Evolutionary conservation across 192 early-diverging fungal genomes (phyloP), one percentile per base, ranked within the genome.

Genomic region (Rhizophagus sp.): DNA sequence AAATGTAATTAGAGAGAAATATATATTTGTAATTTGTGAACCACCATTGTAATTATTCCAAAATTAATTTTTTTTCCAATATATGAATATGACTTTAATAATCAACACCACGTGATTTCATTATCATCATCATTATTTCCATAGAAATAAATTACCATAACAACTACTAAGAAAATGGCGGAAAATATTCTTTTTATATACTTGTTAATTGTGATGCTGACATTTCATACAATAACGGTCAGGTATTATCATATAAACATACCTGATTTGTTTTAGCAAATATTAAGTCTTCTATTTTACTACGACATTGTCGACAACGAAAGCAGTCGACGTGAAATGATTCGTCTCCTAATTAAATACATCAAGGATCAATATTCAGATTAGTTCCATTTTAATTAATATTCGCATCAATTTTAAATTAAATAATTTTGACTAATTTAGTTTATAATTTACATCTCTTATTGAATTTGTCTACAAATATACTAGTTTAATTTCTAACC

Each of bases 301-400:
- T 85, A 50, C 90, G 87, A 79, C 94, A 95, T 72, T 88, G 89
- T 17, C 90, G 86, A 85, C 94, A 95, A 24, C 92, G 84, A 83
- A 95, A 95, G 75, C 94, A 95, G 71, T 93, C 93, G 5, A 90
- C 90, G 69, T 95, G 94, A 78, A 94, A 95, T 34, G 94, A 90
- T 36, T 92, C 93, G 62, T 93, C 91, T 7, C 92, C 89, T 90
- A 69, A 78, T 36, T 50, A 64, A n/a, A 25, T 76, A 41, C 39
- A 25, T 71, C 8, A 71, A 36, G 27, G 39, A 71, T 71, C 44
- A 47, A 47, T 47, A 47, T 47, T 11, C 44, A 47, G 44, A 47
- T 12, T 47, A 12, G 11, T 2, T 47, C 44, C 44, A 47, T 11
- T 44, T 44, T 12, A 47, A 47, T 47, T 12, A 47, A 47, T 12